Percentiles rank a stretch among this genome's conserved stretches.
phyloP scores from a whole-genome alignment of 768 basidiomycete genomes.

The Amanita subjunquillea region DNA sequence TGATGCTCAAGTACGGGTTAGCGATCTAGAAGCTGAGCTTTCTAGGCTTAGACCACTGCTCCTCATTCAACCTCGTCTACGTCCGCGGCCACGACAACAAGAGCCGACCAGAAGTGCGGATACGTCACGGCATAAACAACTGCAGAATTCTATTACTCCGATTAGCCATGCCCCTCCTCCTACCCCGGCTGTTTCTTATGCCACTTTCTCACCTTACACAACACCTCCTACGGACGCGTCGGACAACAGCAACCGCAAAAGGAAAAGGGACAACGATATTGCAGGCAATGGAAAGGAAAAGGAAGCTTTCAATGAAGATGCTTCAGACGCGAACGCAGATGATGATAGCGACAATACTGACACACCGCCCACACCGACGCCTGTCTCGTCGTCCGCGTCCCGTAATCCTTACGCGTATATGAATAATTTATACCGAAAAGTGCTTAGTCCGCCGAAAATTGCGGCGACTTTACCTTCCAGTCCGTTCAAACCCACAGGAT shows the following conservation, averaged over 20 bases:
- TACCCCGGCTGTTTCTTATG: background rate
- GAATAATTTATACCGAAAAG: conserved; percentile 2
- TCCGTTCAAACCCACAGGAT: background rate
- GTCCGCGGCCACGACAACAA: conserved; percentile 9
- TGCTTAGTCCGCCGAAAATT: conserved; percentile 1
- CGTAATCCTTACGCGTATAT: conserved; percentile 6
- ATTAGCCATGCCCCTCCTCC: background rate
- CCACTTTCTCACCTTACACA: background rate
- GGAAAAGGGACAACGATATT: conserved; percentile 2
- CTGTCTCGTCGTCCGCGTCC: background rate
- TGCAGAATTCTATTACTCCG: background rate
- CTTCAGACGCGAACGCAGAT: conserved; percentile 1
- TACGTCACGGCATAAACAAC: conserved; percentile 1
- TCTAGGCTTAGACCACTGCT: conserved; percentile 57
- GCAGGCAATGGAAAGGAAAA: conserved; percentile 8
- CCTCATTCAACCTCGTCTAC: conserved; percentile 45
- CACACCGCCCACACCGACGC: background rate
- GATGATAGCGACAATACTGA: conserved; percentile 3
- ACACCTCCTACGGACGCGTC: background rate
- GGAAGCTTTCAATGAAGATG: background rate
- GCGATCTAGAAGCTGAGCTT: conserved; percentile 53
- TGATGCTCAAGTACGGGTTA: conserved; percentile 44
- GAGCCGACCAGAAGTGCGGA: background rate
- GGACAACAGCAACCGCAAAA: background rate
- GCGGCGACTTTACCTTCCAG: conserved; percentile 13